Base-by-base conservation (phyloP, 2,329 filamentous ascomycete species). In the Tolypocladium capitatum region DNA sequence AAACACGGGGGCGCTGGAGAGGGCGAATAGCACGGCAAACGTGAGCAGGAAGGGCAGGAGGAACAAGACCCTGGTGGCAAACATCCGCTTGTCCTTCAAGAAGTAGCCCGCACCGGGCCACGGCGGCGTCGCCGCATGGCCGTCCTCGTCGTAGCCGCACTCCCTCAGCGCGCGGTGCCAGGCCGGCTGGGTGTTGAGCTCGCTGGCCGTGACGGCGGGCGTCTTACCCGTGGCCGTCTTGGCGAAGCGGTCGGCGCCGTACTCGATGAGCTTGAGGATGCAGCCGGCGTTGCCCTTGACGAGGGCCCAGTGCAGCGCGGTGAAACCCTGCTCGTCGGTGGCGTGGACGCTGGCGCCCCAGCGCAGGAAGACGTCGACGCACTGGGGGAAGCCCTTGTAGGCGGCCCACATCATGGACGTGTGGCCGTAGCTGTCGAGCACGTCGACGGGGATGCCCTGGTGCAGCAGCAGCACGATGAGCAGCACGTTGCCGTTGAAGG, bases 381-480 rank as follows among this genome's bases (percentile, higher is more conserved):
- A 94, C 43, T 84, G 82, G 0, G 91, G 87, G 62, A 84, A 96
- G 33, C 94, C 92, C 67, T 98, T 98, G 71, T 98, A 98, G 16
- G 91, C 91, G 18, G 92, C 88, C 92, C 92, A 98, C 92, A 98
- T 98, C 51, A 98, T 74, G 51, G 84, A 84, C 1, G 92, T 97
- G 66, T 98, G 94, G 6, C 90, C 88, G 62, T 89, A 91, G 45
- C 80, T 80, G 67, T 98, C 92, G 46, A 84, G 75, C 6, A 92
- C 85, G 62, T 98, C 92, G 52, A 98, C 88, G 16, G 89, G 87
- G 51, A 98, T 92, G 60, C 92, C 89, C 61, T 96, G 90, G 68
- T 98, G 92, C 24, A 98, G 76, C 8, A 98, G 78, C 1, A 98
- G 77, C 45, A 90, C 81, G 28, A 98, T 76, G 49, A 97, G 78